phyloP scores from a whole-genome alignment of 1,284 basidiomycete species.

The Mycena sp. region DNA sequence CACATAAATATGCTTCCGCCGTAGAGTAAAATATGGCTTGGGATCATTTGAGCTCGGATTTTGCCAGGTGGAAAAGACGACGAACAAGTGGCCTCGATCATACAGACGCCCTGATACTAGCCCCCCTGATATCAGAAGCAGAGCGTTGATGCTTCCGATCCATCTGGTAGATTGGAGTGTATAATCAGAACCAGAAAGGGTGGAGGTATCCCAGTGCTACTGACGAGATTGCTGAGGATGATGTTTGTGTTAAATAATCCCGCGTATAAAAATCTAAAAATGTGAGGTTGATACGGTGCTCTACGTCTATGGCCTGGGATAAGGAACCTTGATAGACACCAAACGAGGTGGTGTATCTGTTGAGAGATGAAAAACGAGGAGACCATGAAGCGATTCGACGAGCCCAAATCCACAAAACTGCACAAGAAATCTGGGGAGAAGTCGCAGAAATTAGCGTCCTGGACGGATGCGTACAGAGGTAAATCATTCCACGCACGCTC shows the following conservation, averaged over 20 bases:
- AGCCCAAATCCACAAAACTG: conserved; percentile 7
- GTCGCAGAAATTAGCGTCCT: background rate
- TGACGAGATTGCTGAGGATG: background rate
- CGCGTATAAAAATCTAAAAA: background rate
- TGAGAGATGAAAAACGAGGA: background rate
- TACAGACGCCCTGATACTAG: conserved; percentile 6
- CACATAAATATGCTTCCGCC: conserved; percentile 36
- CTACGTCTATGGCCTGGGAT: no score
- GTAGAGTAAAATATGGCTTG: conserved; percentile 39
- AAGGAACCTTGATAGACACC: background rate
- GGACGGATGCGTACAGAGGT: background rate
- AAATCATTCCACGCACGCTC: background rate
- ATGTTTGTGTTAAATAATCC: background rate
- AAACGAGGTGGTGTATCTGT: background rate
- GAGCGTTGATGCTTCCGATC: conserved; percentile 13
- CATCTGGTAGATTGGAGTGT: background rate
- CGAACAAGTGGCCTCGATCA: conserved; percentile 15
- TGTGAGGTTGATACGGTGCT: no score
- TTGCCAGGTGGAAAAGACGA: background rate
- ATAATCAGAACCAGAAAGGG: no score
- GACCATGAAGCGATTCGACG: background rate
- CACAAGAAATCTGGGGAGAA: background rate
- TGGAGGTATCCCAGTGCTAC: background rate
- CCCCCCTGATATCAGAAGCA: background rate
- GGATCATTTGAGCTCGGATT: background rate